These are phyloP conservation scores for Wickerhamomyces bovis DNA, from an alignment of 805 yeast genomes.

Conservation along the genomic window DNA sequence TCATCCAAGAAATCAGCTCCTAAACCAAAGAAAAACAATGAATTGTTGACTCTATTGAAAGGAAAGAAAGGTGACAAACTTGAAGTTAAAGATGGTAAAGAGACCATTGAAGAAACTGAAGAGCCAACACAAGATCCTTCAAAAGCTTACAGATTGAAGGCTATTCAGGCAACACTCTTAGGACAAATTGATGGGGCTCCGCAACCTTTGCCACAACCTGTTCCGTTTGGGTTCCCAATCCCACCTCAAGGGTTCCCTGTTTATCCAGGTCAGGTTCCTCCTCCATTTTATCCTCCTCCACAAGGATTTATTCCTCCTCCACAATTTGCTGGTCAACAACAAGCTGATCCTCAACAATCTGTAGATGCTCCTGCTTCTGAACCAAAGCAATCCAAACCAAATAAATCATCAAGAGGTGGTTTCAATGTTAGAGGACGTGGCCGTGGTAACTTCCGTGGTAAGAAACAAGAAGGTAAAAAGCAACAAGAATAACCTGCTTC, in stretches of 20 bases:
- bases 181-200: conserved; percentile 23
- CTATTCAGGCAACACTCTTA: conserved; percentile 23
- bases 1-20: conserved; percentile 4
- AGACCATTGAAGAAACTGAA: conserved; percentile 13
- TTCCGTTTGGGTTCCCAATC: conserved; percentile 1
- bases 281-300: conserved; percentile 14
- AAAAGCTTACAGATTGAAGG: conserved; percentile 7
- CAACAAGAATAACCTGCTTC: neutral
- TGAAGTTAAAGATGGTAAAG: conserved; percentile 6
- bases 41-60: conserved; percentile 39
- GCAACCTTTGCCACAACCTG: conserved; percentile 7
- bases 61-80: conserved; percentile 14
- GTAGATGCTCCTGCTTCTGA: neutral
- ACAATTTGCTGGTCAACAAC: neutral
- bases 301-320: conserved; percentile 1
- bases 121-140: conserved; percentile 1
- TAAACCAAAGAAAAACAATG: conserved; percentile 28
- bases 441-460: conserved; percentile 1
- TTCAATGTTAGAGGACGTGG: conserved; percentile 21
- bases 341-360: neutral
- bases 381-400: neutral
- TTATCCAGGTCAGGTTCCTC: conserved; percentile 19
- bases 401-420: conserved; percentile 10
- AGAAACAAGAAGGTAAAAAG: neutral
- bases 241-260: conserved; percentile 14